Percentiles rank a stretch among this genome's conserved stretches.
Conservation (phyloP, 164 flowering plant genomes). For the grape (Vitis vinifera) region ASM3070453v1 NC_081821.1:9375001-9375500, state of each 20-base stretch:
- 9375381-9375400: constrained; percentile 25
- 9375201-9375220: constrained; percentile 62
- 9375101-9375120: constrained; percentile 46
- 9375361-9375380: constrained; percentile 64
- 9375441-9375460: constrained; percentile 31
- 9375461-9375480: constrained; percentile 27
- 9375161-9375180: constrained; percentile 81
- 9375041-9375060: constrained; percentile 57
- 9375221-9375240: constrained; percentile 81
- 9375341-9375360: constrained; percentile 89
- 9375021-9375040: constrained; percentile 67
- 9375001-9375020: constrained; percentile 62
- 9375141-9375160: constrained; percentile 81
- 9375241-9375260: constrained; percentile 86
- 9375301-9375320: constrained; percentile 78
- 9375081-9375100: constrained; percentile 47
- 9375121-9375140: constrained; percentile 79
- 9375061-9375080: constrained; percentile 44
- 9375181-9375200: constrained; percentile 83
- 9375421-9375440: constrained; percentile 28
- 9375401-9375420: constrained; percentile 46
- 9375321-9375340: constrained; percentile 89
- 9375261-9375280: constrained; percentile 60
- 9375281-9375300: constrained; percentile 76
- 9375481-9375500: constrained; percentile 23